Conservation (phyloP, 1,284 basidiomycete species). For the Marasmius oreades region DNA sequence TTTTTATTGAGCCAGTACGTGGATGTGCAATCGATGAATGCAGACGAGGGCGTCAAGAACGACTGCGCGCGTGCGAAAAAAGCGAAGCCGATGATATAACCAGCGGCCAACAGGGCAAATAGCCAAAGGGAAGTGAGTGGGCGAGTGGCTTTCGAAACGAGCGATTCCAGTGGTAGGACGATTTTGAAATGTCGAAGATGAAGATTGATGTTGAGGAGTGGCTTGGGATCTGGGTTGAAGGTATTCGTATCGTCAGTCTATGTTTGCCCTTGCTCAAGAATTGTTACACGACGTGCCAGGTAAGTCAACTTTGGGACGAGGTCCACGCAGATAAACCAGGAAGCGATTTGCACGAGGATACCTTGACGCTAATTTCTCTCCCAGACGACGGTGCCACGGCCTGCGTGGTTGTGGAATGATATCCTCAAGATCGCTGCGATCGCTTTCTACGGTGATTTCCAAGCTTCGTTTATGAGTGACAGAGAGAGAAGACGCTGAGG, state of each 20-base stretch:
- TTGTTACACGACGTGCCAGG: conserved; percentile 38
- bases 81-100: conserved; percentile 69
- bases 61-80: conserved; percentile 74
- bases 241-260: conserved; percentile 1
- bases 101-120: conserved; percentile 50
- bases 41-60: conserved; percentile 59
- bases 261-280: background rate
- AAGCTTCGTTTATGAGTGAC: background rate
- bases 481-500: background rate
- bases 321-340: conserved; percentile 49
- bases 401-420: background rate
- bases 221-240: conserved; percentile 41
- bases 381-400: conserved; percentile 9
- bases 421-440: conserved; percentile 5
- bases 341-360: conserved; percentile 13
- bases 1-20: conserved; percentile 69
- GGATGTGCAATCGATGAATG: conserved; percentile 66
- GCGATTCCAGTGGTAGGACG: conserved; percentile 50
- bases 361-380: conserved; percentile 7
- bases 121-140: conserved; percentile 50
- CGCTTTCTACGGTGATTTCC: conserved; percentile 2
- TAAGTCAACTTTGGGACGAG: conserved; percentile 55
- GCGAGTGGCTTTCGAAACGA: conserved; percentile 45
- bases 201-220: conserved; percentile 50
- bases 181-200: conserved; percentile 34